A percentile compares a stretch with the other conserved stretches of the same genome.
Evolutionary conservation across 805 yeast genomes (phyloP).

Genomic region (Schizosaccharomyces japonicus): DNA sequence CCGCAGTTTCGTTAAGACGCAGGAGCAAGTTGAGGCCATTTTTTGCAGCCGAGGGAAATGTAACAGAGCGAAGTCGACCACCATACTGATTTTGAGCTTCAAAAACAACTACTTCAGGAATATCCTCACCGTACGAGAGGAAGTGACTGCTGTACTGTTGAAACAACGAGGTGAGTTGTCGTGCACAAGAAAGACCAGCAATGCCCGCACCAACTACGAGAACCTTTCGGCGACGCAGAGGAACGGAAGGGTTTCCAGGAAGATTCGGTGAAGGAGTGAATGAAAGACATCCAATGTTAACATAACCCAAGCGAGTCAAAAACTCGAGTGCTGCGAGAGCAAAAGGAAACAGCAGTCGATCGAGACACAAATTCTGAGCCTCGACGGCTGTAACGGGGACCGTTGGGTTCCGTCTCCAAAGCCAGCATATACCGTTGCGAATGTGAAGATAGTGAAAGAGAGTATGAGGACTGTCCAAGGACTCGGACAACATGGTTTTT

Average conservation of each 20-base stretch:
- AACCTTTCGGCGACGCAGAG: constrained; percentile 19
- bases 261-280: constrained; percentile 7
- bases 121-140: constrained; percentile 17
- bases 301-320: constrained; percentile 21
- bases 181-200: constrained; percentile 89
- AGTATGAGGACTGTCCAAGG: neutral
- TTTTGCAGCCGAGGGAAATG: constrained; percentile 9
- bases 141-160: constrained; percentile 16
- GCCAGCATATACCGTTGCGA: constrained; percentile 20
- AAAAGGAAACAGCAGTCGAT: constrained; percentile 18
- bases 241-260: constrained; percentile 7
- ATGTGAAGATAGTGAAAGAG: constrained; percentile 16
- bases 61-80: constrained; percentile 20
- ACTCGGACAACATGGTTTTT: neutral
- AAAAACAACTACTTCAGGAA: constrained; percentile 19
- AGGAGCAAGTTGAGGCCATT: neutral
- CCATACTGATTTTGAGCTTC: constrained; percentile 23
- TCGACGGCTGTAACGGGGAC: constrained; percentile 20
- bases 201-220: constrained; percentile 87
- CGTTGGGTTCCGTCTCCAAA: constrained; percentile 22
- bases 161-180: constrained; percentile 57
- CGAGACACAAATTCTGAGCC: constrained; percentile 22
- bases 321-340: constrained; percentile 23
- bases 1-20: neutral
- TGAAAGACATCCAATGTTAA: constrained; percentile 21